Evolutionary conservation across 176 grass and related monocot genomes (phyloP), one percentile per base, ranked within the genome.

Genomic region (Bothriochloa decipiens): DNA sequence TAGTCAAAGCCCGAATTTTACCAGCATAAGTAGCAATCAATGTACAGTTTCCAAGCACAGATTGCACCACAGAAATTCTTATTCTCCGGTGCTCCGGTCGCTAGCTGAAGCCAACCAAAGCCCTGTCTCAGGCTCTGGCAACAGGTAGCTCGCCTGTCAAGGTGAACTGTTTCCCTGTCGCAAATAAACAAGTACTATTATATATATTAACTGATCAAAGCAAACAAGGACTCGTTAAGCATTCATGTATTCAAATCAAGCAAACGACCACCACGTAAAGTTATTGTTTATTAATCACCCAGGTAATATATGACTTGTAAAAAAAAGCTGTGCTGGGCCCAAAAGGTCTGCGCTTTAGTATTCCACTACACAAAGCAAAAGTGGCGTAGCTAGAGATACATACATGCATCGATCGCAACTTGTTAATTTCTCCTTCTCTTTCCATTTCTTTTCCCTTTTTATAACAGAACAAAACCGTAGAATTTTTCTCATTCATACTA

Each of bases 351-450:
- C 85, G 81, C 85, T 87, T 91, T 91, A 71, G 65, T 77, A 84
- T 91, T 85, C 85, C 85, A 84, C 89, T 87, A 81, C 81, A 77
- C 81, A 91, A 87, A 91, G 89, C 85, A 84, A 87, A 86, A 86
- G 83, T 27, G 64, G n/a, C 50, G 52, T 63, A 87, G 29, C 39
- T 85, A 85, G 81, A 65, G 18, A 78, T 45, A 82, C 28, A 16
- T 27, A 12, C 68, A 33, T 27, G 28, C 26, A 35, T 4, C 23
- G 9, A 53, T 20, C 16, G 17, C 81, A 62, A 66, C 7, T 79
- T 52, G 28, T 68, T 69, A 13, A 61, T 61, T 26, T 25, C 41
- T 3, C 5, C 13, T 29, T 28, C 5, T 47, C 25, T 32, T 18
- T 18, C 3, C 15, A 7, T 67, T 61, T 11, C 1, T 60, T 50